These are phyloP conservation scores for Rhizopogon vinicolor DNA, from an alignment of 768 basidiomycete genomes.

Conservation along the genomic window DNA sequence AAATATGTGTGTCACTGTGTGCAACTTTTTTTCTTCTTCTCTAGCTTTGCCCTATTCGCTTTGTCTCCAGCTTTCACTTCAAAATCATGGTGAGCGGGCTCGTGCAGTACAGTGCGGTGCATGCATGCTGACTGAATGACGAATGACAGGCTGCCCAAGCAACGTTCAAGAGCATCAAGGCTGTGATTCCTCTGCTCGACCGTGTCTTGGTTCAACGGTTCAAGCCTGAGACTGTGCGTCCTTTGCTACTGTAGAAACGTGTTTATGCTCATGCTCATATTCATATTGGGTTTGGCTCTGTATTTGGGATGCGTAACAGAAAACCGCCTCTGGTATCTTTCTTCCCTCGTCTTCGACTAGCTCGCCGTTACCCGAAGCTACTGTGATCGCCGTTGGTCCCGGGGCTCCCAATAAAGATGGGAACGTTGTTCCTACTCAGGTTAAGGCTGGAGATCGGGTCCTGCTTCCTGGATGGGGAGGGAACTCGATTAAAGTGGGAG, in stretches of 20 bases:
- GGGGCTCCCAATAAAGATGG: conserved; percentile 92
- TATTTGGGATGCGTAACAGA: conserved; percentile 41
- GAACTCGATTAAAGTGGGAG: conserved; percentile 92
- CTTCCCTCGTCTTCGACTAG: conserved; percentile 86
- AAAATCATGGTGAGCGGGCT: conserved; percentile 22
- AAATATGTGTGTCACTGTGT: conserved; percentile 2
- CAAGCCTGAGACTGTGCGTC: conserved; percentile 91
- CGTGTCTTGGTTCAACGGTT: conserved; percentile 96
- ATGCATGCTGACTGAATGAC: conserved; percentile 1
- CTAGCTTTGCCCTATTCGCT: conserved; percentile 21
- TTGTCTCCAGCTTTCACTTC: conserved; percentile 5
- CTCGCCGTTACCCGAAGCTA: conserved; percentile 91
- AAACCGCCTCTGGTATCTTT: conserved; percentile 97
- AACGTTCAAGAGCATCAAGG: conserved; percentile 93
- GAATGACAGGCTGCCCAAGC: conserved; percentile 70
- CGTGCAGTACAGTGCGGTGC: not conserved
- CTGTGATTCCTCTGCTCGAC: conserved; percentile 89
- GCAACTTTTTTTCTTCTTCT: conserved; percentile 9
- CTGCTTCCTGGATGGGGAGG: conserved; percentile 97
- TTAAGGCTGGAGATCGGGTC: conserved; percentile 89
- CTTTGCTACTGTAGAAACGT: not conserved
- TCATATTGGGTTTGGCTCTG: not conserved
- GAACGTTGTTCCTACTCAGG: conserved; percentile 61
- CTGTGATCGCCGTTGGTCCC: conserved; percentile 93
- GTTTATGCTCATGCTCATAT: not conserved